These are phyloP conservation scores for Chytridiales sp. DNA, from an alignment of 371 early-diverging fungal species.

Conservation along the genomic window DNA sequence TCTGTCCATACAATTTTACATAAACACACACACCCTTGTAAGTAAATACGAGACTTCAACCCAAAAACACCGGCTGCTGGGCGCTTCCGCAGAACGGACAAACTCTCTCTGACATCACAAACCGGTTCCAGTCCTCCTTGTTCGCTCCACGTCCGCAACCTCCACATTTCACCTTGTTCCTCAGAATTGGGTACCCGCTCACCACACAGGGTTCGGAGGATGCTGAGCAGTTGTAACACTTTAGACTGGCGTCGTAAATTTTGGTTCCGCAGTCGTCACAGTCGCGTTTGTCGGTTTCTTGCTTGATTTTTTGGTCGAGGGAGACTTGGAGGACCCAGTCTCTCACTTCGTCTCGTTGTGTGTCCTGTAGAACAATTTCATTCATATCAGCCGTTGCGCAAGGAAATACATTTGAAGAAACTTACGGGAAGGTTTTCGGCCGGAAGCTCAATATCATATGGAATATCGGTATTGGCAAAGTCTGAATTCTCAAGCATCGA, in stretches of 20 bases:
- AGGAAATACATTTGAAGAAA: not conserved
- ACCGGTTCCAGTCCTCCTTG: slow-evolving; percentile 62
- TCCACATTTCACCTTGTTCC: slow-evolving; percentile 45
- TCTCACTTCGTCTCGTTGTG: slow-evolving; percentile 49
- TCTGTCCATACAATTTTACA: too few species aligned
- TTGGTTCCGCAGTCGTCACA: slow-evolving; percentile 54
- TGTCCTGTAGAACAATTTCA: slow-evolving; percentile 29
- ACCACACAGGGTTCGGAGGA: slow-evolving; percentile 50
- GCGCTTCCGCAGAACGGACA: slow-evolving; percentile 47
- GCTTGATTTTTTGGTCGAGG: slow-evolving; percentile 49
- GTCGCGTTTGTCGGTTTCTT: slow-evolving; percentile 48
- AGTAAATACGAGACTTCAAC: too few species aligned
- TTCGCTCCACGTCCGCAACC: slow-evolving; percentile 48
- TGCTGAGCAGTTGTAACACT: slow-evolving; percentile 44
- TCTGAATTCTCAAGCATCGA: slow-evolving; percentile 49
- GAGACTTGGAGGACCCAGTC: slow-evolving; percentile 62
- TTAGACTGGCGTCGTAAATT: slow-evolving; percentile 49
- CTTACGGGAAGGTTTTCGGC: slow-evolving; percentile 37
- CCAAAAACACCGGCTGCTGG: too few species aligned
- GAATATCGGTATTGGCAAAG: slow-evolving; percentile 54
- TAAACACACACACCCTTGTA: too few species aligned
- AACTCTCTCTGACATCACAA: slow-evolving; percentile 48
- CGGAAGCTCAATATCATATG: slow-evolving; percentile 49
- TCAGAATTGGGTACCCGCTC: slow-evolving; percentile 52
- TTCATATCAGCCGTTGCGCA: too few species aligned